Conservation (phyloP, 441 rosid species). For the Rhodomyrtus psidioides region DNA sequence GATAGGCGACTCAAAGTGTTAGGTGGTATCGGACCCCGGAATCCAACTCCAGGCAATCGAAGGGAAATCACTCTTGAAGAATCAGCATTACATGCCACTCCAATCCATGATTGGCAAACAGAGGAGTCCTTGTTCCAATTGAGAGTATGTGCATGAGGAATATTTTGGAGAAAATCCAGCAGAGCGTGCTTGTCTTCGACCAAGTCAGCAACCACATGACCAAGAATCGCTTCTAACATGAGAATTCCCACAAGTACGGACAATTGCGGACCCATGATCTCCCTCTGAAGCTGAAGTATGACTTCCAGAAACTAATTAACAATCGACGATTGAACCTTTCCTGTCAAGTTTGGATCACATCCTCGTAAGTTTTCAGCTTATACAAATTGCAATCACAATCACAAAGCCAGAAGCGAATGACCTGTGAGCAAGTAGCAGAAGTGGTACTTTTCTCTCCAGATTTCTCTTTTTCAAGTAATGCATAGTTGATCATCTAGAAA, state of each 20-base stretch:
- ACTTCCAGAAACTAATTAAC: not conserved
- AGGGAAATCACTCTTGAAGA: conserved; percentile 49
- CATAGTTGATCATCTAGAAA: not conserved
- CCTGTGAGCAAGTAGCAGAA: not conserved
- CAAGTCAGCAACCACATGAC: conserved; percentile 39
- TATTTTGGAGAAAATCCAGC: conserved; percentile 43
- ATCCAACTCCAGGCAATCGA: conserved; percentile 54
- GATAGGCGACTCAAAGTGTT: conserved; percentile 73
- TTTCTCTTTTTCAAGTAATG: not conserved
- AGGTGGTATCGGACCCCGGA: conserved; percentile 46
- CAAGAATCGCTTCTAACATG: conserved; percentile 25
- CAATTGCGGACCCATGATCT: conserved; percentile 20
- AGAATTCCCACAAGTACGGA: conserved; percentile 22
- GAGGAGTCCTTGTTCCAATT: conserved; percentile 43
- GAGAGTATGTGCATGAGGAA: conserved; percentile 31
- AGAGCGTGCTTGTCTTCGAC: conserved; percentile 64
- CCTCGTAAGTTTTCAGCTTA: not conserved
- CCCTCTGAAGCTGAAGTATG: not conserved
- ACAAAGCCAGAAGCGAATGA: not conserved
- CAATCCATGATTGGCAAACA: conserved; percentile 56
- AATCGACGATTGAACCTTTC: not conserved
- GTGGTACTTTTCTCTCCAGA: not conserved
- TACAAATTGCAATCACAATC: not conserved
- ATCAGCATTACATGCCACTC: conserved; percentile 54
- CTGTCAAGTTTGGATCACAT: not conserved